Conservation (phyloP, 768 basidiomycete species). For the Phallus indusiatus region DNA sequence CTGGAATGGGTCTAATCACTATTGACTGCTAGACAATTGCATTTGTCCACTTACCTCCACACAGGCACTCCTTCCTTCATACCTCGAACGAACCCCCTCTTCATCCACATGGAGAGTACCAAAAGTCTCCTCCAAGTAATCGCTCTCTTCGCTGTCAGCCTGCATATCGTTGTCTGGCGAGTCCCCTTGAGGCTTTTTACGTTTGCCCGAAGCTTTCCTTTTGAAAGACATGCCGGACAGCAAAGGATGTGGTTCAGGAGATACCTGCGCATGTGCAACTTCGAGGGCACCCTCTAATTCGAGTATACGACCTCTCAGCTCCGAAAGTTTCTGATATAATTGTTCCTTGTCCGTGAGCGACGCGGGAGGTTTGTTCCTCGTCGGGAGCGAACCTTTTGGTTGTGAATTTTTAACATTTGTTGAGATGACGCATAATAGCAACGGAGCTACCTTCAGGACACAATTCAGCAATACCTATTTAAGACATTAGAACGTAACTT, state of each 20-base stretch:
- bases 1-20: not conserved
- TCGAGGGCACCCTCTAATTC: conserved; percentile 58
- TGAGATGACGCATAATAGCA: not conserved
- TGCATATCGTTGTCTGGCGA: not conserved
- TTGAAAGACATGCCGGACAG: conserved; percentile 36
- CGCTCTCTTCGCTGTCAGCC: conserved; percentile 1
- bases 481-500: not conserved
- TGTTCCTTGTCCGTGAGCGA: conserved; percentile 7
- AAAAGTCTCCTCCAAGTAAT: conserved; percentile 2
- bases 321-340: conserved; percentile 54
- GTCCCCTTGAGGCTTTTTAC: conserved; percentile 4
- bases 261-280: conserved; percentile 39
- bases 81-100: conserved; percentile 1
- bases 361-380: conserved; percentile 5
- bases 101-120: conserved; percentile 1
- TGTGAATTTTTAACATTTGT: no score
- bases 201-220: not conserved
- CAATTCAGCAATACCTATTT: conserved; percentile 5
- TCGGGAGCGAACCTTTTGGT: conserved; percentile 5
- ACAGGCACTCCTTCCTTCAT: conserved; percentile 7
- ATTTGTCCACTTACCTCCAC: conserved; percentile 1
- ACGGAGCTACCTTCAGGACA: conserved; percentile 6
- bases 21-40: not conserved
- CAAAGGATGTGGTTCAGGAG: conserved; percentile 45
- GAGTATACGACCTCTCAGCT: conserved; percentile 53